A percentile compares a stretch with the other conserved stretches of the same genome.
Evolutionary conservation across 805 yeast genomes (phyloP).

Genomic region (Saccharomycopsis javanensis): DNA sequence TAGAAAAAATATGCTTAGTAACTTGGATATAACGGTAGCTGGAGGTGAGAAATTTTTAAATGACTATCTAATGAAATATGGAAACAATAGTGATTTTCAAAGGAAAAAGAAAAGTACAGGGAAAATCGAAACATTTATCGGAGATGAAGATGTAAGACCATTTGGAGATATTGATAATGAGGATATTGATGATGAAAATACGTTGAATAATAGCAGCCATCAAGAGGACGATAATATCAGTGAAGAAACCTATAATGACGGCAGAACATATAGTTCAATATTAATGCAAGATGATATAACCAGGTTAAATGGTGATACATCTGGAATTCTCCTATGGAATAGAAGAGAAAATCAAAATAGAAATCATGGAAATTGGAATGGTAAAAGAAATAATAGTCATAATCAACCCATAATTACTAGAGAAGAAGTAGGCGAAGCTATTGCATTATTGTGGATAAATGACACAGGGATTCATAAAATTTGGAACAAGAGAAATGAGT

Average conservation of each 20-base stretch:
- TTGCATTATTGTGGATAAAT: slow-evolving; percentile 54
- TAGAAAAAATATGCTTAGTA: slow-evolving; percentile 43
- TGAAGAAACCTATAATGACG: background rate
- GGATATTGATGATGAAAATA: slow-evolving; percentile 14
- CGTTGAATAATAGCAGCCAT: background rate
- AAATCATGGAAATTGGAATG: slow-evolving; percentile 9
- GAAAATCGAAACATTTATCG: slow-evolving; percentile 27
- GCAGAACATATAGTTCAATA: background rate
- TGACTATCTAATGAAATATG: slow-evolving; percentile 54
- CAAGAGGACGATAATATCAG: background rate
- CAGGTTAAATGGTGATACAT: background rate
- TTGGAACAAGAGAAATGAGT: slow-evolving; percentile 55
- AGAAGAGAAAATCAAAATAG: background rate
- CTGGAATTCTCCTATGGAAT: background rate
- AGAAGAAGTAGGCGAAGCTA: slow-evolving; percentile 60
- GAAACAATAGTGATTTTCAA: slow-evolving; percentile 42
- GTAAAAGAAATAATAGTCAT: slow-evolving; percentile 2
- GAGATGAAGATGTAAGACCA: slow-evolving; percentile 18
- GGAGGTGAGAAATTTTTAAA: slow-evolving; percentile 55
- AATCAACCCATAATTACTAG: slow-evolving; percentile 25
- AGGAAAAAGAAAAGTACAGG: slow-evolving; percentile 51
- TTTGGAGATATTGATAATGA: slow-evolving; percentile 15
- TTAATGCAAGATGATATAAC: background rate
- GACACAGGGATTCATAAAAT: slow-evolving; percentile 60
- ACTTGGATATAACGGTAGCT: slow-evolving; percentile 51